A percentile compares a stretch with the other conserved stretches of the same genome.
Evolutionary conservation across 345 rosid species (phyloP).

Genomic region (Eucalyptus globulus): DNA sequence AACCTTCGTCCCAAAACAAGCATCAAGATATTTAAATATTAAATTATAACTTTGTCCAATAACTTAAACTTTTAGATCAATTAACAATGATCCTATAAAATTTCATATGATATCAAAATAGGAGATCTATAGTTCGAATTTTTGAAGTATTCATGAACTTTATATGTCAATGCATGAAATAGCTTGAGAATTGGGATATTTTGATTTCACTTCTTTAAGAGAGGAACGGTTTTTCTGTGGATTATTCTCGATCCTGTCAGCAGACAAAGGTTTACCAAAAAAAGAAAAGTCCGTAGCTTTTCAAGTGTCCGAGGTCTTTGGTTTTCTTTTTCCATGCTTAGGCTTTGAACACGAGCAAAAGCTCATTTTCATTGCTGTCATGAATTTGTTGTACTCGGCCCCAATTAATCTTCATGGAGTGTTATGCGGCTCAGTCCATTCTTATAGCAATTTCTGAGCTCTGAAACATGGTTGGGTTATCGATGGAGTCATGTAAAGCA

Average conservation of each 20-base stretch:
- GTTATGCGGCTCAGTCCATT: background rate
- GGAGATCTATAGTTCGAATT: fast-evolving
- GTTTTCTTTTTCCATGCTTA: too few relatives aligned
- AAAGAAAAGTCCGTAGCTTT: too few relatives aligned
- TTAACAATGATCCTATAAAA: fast-evolving
- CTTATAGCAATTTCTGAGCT: background rate
- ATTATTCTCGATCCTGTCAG: too few relatives aligned
- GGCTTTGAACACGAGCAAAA: too few relatives aligned
- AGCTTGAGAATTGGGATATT: background rate
- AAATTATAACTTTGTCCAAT: fast-evolving
- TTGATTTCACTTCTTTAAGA: background rate
- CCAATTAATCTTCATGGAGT: background rate
- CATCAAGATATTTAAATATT: background rate
- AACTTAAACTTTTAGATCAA: too few relatives aligned
- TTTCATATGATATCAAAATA: too few relatives aligned
- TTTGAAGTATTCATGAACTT: background rate
- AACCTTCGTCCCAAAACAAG: background rate
- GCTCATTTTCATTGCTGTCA: background rate
- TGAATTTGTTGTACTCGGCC: background rate
- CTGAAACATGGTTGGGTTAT: too few relatives aligned
- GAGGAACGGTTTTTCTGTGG: background rate
- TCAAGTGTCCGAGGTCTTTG: too few relatives aligned
- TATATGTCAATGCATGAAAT: background rate
- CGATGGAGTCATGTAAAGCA: background rate
- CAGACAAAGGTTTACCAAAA: too few relatives aligned